Base-by-base conservation (phyloP, 768 basidiomycete genomes). In the Zangia roseola region DNA sequence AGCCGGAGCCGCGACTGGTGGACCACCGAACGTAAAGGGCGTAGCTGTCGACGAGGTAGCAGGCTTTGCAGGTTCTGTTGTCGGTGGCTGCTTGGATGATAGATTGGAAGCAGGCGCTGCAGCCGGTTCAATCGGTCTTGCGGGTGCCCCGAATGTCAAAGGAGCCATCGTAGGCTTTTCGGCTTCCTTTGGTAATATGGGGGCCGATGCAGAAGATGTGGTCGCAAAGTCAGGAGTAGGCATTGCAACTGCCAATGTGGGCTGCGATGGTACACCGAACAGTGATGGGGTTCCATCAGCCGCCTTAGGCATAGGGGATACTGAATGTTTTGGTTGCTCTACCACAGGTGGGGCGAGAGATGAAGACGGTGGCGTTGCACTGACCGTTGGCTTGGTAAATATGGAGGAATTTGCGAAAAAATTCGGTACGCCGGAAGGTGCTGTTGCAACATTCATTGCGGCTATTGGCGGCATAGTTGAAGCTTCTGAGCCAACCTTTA, bases 321-420 rank as follows among this genome's bases (percentile, higher is more conserved):
- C 45, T 8, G 26, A 20, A 47, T 50, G 45, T 13, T 44, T 60
- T n/a, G 40, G 14, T 16, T 39, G 54, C 35, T 50, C 57, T 31
- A 24, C 39, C 31, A 56, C 62, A 43, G 56, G 20, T 5, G 21
- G 33, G 36, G 45, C 20, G 17, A 71, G 58, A 19, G 74, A 52
- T 46, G 61, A 41, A 10, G 62, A 43, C 19, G 61, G 46, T 10
- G 46, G 50, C 2, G 55, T 33, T 23, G 51, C 44, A 28, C 40
- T 47, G 16, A 47, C 36, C 6, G 64, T 53, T 41, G 73, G 65
- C 53, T 77, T 79, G 14, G 73, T 60, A 48, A 80, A 66, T 19
- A 72, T 52, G 19, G 78, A 68, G 1, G 84, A 81, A 35, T 57
- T 75, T 23, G 79, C 73, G 49, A 88, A 88, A 64, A 88, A 86